Base-by-base conservation (phyloP, 306 rosid genomes). In the Prunus mira region DNA sequence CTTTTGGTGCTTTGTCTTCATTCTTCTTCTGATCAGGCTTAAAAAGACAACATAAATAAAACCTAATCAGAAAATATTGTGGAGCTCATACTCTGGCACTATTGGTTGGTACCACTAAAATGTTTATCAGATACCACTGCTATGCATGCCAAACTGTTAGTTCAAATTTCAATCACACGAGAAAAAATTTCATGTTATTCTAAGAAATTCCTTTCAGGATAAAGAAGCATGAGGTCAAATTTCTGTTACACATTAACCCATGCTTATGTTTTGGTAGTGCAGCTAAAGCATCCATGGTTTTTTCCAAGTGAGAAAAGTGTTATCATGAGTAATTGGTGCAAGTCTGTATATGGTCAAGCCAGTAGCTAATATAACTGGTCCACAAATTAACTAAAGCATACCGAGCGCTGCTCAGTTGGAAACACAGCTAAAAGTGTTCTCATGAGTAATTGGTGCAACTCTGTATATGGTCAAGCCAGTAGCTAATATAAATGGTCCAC, bases 1-100 rank as follows among this genome's bases (percentile, higher is more conserved):
- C 97, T 69, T 81, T 81, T 22, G 92, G 79, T 69, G 86, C 83
- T 72, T 89, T 87, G 78, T 89, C 98, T 43, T 93, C 97, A 10
- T 84, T 68, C 84, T 91, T 89, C 93, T 93, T 91, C 87, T 86
- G 84, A 78, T 93, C 82, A 69, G 87, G 50, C 86, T 73, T 71
- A 77, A 27, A 54, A 76, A 66, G 74, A 78, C 56, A 72, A 83
- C 54, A 15, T 69, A 72, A 66, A 83, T 43, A 11, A 24, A 47
- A 25, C 51, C 51, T 69, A 74, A 74, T 80, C 54, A 81, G 80
- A 77, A 83, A 83, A 41, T 6, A 19, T 12, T n/a, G 22, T 10
- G n/a, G 4, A 55, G 18, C 46, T 25, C 49, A 18, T 12, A 51
- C 22, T 63, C 10, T n/a, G 22, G 54, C 54, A 82, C 73, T n/a